These are phyloP conservation scores for Phlebopus sp. DNA, from an alignment of 1,284 basidiomycete species.

Conservation along the genomic window DNA sequence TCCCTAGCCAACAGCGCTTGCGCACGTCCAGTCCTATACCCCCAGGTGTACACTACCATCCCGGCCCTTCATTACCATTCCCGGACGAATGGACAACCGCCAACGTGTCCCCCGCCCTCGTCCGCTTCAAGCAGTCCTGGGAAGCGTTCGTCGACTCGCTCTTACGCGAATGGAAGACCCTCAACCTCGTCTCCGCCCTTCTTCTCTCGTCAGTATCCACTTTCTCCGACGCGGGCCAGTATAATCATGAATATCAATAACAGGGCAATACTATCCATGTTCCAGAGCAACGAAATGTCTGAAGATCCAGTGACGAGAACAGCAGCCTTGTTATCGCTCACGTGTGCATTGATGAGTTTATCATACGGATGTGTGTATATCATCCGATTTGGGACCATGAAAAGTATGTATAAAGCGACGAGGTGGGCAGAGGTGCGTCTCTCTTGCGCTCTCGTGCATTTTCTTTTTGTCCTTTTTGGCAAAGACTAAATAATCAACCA, in stretches of 20 bases:
- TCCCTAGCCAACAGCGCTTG: constrained; percentile 14
- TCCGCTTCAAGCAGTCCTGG: constrained; percentile 70
- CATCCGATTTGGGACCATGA: constrained; percentile 74
- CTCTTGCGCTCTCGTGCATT: not conserved
- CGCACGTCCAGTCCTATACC: constrained; percentile 28
- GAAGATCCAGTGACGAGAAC: constrained; percentile 66
- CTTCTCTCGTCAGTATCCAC: constrained; percentile 56
- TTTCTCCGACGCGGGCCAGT: not conserved
- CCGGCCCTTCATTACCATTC: constrained; percentile 41
- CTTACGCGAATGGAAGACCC: constrained; percentile 72
- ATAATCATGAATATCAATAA: constrained; percentile 24
- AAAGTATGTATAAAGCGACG: constrained; percentile 71
- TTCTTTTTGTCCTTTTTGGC: not conserved
- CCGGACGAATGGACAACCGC: constrained; percentile 63
- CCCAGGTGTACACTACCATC: constrained; percentile 21
- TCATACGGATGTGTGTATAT: constrained; percentile 77
- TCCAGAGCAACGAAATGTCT: constrained; percentile 60
- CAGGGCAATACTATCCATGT: constrained; percentile 69
- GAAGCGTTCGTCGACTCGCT: constrained; percentile 68
- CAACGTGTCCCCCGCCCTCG: constrained; percentile 55
- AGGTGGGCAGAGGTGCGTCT: constrained; percentile 70
- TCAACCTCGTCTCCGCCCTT: constrained; percentile 72
- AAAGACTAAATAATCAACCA: not conserved
- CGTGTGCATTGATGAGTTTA: constrained; percentile 70
- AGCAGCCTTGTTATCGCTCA: constrained; percentile 61